A percentile compares a stretch with the other conserved stretches of the same genome.
Conservation (phyloP, 1,139 yeast species). For the Nematodospora anomalae region DNA sequence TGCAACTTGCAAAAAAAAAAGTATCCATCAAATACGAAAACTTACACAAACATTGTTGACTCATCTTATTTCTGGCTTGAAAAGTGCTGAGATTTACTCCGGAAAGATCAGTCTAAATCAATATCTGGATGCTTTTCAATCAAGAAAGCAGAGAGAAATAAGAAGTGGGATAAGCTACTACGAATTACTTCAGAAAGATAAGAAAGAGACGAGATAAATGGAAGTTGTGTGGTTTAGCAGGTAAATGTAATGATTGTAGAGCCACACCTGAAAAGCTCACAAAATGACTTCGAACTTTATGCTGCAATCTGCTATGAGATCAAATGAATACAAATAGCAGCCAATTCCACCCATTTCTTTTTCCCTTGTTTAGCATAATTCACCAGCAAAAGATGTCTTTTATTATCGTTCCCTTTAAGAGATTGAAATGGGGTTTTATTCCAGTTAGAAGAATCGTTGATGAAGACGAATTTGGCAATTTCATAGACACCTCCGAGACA, state of each 20-base stretch:
- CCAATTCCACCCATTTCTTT: too few relatives aligned
- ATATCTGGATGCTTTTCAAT: background rate
- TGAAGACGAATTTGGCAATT: constrained; percentile 19
- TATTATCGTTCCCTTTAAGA: constrained; percentile 8
- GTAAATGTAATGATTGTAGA: background rate
- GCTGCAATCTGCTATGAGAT: background rate
- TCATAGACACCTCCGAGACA: constrained; percentile 11
- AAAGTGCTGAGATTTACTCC: background rate
- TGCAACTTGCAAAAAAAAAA: background rate
- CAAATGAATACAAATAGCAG: too few relatives aligned
- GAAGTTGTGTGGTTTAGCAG: background rate
- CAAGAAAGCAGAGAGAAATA: too few relatives aligned
- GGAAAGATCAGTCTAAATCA: too few relatives aligned
- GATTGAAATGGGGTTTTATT: constrained; percentile 49
- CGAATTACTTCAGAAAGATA: too few relatives aligned
- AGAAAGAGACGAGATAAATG: background rate
- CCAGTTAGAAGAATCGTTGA: constrained; percentile 50
- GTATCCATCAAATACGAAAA: background rate
- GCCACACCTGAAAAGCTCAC: background rate
- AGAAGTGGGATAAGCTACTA: too few relatives aligned
- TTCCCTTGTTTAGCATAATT: too few relatives aligned
- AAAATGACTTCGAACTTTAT: background rate
- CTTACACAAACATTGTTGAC: background rate
- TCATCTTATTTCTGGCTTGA: background rate
- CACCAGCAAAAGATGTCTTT: constrained; percentile 9